Evolutionary conservation across 495 filamentous ascomycete species (phyloP).

Genomic region (Penicillium paxilli): DNA sequence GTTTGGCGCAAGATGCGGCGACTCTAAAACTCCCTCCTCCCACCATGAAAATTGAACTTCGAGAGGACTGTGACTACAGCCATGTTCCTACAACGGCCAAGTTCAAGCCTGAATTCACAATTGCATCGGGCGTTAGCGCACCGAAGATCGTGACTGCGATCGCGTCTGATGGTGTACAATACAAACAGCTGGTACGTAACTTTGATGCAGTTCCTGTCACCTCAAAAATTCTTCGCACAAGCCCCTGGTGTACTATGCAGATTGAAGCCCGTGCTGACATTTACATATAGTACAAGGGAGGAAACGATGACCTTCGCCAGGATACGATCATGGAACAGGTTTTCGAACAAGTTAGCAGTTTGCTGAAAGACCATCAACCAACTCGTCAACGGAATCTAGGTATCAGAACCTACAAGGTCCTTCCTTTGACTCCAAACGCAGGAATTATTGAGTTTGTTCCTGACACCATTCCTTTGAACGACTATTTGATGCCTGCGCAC

Average conservation of each 20-base stretch:
- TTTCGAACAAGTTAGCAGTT: constrained; percentile 89
- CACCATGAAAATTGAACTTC: constrained; percentile 81
- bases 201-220: not conserved
- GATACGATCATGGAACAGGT: constrained; percentile 99
- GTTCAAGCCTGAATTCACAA: constrained; percentile 70
- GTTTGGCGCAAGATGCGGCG: constrained; percentile 56
- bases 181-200: constrained; percentile 74
- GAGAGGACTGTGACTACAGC: constrained; percentile 72
- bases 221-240: not conserved
- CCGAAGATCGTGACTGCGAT: constrained; percentile 87
- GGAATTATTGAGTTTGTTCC: constrained; percentile 98
- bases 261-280: not conserved
- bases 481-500: constrained; percentile 89
- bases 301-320: constrained; percentile 94
- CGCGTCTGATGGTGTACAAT: constrained; percentile 71
- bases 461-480: constrained; percentile 86
- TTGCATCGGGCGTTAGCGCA: constrained; percentile 86
- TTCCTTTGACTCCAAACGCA: constrained; percentile 77
- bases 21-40: constrained; percentile 75
- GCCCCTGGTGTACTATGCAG: not conserved
- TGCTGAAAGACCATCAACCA: constrained; percentile 78
- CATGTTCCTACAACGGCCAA: constrained; percentile 66
- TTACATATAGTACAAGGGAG: constrained; percentile 72
- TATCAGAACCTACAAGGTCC: constrained; percentile 93
- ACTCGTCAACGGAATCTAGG: constrained; percentile 86